Evolutionary conservation across 2,329 filamentous ascomycete genomes (phyloP), one percentile per base, ranked within the genome.

Genomic region (Akanthomyces muscarius): DNA sequence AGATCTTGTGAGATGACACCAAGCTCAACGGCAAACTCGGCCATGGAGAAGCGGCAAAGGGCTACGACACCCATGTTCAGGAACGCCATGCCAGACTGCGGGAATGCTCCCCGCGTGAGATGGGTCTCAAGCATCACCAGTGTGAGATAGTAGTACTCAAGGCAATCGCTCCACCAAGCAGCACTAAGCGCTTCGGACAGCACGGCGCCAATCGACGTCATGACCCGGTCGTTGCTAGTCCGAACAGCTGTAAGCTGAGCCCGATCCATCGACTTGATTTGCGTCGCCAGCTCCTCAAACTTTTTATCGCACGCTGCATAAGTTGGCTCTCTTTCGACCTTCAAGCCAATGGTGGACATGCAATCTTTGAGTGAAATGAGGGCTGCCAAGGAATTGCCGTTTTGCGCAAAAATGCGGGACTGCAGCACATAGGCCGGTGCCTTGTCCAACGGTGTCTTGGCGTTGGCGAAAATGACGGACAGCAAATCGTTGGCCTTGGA

Each of bases 361-460:
- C 90, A 92, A 52, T 87, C 83, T 69, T 88, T 88, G 28, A 97
- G 78, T 1, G 86, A 85, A 38, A 82, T 76, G 68, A 96, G 86
- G 0, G 92, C 90, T 5, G 83, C 83, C 25, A 81, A 76, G 33
- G 87, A 86, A 66, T 96, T 86, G 1, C 92, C 92, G 61, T 83
- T 83, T 70, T 93, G 87, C 1, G 89, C 86, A 69, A 88, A 86
- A 52, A 97, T 89, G 56, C 92, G 86, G 6, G 91, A 92, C 71
- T 92, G 88, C 42, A 97, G 79, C 47, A 97, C 89, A 78, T 89
- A 96, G 0, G 91, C 91, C 10, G 90, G 88, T 1, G 91, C 90
- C 76, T 91, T 95, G 74, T 96, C 92, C 6, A 90, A 83, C 0
- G 90, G 78, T 21, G 87, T 87, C 67, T 83, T 87, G 0, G 90